Percentiles rank a stretch among this genome's conserved stretches.
Conservation (phyloP, 371 early-diverging fungal species). For the Mucor ambiguus region DNA sequence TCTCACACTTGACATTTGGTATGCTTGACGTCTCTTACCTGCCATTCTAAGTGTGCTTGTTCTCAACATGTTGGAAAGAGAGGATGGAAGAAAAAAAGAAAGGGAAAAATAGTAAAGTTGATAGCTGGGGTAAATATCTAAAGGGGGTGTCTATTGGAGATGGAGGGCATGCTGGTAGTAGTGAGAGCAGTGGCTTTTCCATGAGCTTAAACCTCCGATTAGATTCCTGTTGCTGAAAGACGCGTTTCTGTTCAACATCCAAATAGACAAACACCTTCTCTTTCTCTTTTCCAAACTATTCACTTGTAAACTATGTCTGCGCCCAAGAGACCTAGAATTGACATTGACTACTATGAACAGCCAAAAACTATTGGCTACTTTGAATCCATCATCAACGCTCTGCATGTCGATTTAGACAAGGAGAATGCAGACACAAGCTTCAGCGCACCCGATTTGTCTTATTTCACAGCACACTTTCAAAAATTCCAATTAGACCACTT, state of each 20-base stretch:
- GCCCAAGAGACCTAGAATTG: conserved; percentile 37
- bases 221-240: not conserved
- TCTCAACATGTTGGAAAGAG: not conserved
- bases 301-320: conserved; percentile 16
- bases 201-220: conserved; percentile 10
- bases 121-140: conserved; percentile 9
- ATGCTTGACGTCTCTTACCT: conserved; percentile 4
- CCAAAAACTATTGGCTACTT: conserved; percentile 56
- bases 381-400: conserved; percentile 44
- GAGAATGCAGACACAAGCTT: conserved; percentile 42
- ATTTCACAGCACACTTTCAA: conserved; percentile 57
- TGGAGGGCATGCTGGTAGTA: conserved; percentile 1
- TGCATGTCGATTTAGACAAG: conserved; percentile 51
- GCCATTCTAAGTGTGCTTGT: conserved; percentile 7
- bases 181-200: conserved; percentile 8
- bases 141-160: not conserved
- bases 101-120: not conserved
- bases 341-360: conserved; percentile 52
- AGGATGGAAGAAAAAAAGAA: not conserved
- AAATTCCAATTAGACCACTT: conserved; percentile 65
- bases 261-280: not conserved
- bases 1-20: not conserved
- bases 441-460: conserved; percentile 59
- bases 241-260: not conserved
- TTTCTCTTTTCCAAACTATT: not conserved